Evolutionary conservation across 306 rosid genomes (phyloP).

Genomic region (Inga leiocalycina): DNA sequence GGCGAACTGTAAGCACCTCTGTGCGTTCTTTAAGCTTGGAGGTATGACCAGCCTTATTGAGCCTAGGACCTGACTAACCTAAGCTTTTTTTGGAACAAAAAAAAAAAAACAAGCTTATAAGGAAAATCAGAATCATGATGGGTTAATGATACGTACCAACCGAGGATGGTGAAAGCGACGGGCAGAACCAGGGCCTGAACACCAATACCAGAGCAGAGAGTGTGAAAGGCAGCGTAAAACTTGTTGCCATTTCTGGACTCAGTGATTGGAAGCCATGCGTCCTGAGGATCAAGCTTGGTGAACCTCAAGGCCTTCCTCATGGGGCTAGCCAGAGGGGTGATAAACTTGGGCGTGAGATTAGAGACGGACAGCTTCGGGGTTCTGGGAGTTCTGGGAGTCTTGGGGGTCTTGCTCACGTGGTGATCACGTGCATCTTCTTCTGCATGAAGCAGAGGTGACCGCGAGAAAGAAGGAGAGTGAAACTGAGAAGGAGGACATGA

Average conservation of each 20-base stretch:
- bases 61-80: too few species aligned
- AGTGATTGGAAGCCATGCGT: slow-evolving; percentile 7
- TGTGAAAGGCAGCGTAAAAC: background rate
- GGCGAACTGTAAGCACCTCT: too few species aligned
- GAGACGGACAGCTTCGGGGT: background rate
- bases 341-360: background rate
- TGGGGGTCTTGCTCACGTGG: background rate
- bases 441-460: background rate
- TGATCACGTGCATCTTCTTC: background rate
- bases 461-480: slow-evolving; percentile 2
- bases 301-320: slow-evolving; percentile 15
- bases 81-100: too few species aligned
- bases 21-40: too few species aligned
- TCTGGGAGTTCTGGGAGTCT: background rate
- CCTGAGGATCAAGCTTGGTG: slow-evolving; percentile 17
- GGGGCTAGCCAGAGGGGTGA: background rate
- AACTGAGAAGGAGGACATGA: slow-evolving; percentile 20
- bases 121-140: background rate
- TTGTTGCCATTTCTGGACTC: slow-evolving; percentile 2
- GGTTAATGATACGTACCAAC: background rate
- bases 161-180: background rate
- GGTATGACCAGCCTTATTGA: too few species aligned
- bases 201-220: slow-evolving; percentile 15
- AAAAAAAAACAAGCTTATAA: too few species aligned
- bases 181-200: slow-evolving; percentile 2